Conservation (phyloP, 2,329 filamentous ascomycete genomes). For the Penicillium frequentans region DNA sequence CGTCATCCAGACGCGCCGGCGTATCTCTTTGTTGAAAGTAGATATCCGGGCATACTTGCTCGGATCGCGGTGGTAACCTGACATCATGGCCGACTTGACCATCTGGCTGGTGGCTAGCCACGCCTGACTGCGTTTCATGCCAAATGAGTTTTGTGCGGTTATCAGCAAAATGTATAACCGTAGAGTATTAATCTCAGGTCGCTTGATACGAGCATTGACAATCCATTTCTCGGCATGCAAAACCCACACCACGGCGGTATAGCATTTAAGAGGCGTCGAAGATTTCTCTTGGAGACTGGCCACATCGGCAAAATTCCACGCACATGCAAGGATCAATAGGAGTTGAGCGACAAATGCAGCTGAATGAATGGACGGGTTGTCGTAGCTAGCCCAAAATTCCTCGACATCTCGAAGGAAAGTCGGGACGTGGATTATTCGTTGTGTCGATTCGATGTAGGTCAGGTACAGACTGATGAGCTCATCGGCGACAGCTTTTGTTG, state of each 20-base stretch:
- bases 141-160: conserved; percentile 52
- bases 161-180: conserved; percentile 54
- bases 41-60: conserved; percentile 35
- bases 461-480: conserved; percentile 40
- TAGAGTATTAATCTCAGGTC: conserved; percentile 51
- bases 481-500: conserved; percentile 36
- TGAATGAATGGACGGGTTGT: conserved; percentile 27
- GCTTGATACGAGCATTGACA: conserved; percentile 69
- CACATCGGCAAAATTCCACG: conserved; percentile 38
- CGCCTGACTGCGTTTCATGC: conserved; percentile 55
- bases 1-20: conserved; percentile 58
- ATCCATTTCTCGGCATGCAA: conserved; percentile 87
- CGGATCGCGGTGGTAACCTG: conserved; percentile 52
- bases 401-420: conserved; percentile 41
- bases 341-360: conserved; percentile 37
- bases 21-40: conserved; percentile 46
- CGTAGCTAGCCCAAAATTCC: conserved; percentile 33
- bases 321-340: conserved; percentile 39
- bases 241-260: conserved; percentile 65
- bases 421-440: conserved; percentile 43
- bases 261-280: conserved; percentile 26
- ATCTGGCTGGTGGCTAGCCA: conserved; percentile 55
- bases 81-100: conserved; percentile 53
- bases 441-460: conserved; percentile 40
- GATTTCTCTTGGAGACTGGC: conserved; percentile 30